phyloP scores from a whole-genome alignment of 495 filamentous ascomycete species.

The Trypethelium eluteriae region DNA sequence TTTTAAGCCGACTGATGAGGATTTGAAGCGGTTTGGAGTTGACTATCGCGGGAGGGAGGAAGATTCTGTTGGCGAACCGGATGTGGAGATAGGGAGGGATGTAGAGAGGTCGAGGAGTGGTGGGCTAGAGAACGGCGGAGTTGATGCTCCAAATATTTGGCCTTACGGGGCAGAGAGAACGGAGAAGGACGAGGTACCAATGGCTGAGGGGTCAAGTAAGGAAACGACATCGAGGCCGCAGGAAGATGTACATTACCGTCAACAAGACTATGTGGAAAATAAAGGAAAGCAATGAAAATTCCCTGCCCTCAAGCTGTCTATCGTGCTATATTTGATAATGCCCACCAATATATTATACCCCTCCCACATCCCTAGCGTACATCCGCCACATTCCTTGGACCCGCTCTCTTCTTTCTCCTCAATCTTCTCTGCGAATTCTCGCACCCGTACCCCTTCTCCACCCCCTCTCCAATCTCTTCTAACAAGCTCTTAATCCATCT shows the following conservation, averaged over 20 bases:
- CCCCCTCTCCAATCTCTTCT: neutral
- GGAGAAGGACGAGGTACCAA: neutral
- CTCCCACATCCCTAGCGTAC: no score
- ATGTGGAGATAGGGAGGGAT: neutral
- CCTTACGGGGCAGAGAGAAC: neutral
- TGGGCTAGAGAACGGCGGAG: neutral
- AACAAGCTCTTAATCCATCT: neutral
- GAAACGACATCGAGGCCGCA: neutral
- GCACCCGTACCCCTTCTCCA: neutral
- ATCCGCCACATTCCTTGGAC: no score
- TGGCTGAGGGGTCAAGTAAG: neutral
- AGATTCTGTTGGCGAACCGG: neutral
- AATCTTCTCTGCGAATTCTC: no score
- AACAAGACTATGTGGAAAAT: no score
- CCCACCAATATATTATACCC: no score
- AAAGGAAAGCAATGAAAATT: no score
- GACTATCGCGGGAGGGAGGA: neutral
- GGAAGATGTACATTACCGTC: no score
- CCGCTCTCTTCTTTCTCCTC: no score
- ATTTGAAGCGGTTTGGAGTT: constrained; percentile 4
- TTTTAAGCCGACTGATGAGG: constrained; percentile 21
- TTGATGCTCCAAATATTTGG: neutral
- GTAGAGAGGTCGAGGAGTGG: neutral
- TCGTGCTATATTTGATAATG: no score
- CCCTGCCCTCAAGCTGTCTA: no score